Conservation (phyloP, 1,284 basidiomycete genomes). For the Austroboletus novae-zelandiae region DNA sequence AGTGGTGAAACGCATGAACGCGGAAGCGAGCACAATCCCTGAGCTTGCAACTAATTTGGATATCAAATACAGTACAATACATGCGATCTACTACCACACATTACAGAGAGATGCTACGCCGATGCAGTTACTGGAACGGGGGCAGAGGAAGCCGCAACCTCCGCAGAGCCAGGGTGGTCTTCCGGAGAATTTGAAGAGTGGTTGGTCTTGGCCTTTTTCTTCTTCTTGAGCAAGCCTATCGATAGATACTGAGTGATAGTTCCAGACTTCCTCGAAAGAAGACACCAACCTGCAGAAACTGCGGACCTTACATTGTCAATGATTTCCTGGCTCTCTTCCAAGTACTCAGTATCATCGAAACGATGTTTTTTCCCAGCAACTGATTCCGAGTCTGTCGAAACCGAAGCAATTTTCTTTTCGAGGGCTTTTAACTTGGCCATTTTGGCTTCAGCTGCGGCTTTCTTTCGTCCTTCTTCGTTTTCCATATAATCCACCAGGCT, state of each 20-base stretch:
- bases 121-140: conserved; percentile 15
- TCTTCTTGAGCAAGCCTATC: conserved; percentile 77
- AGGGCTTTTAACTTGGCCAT: conserved; percentile 84
- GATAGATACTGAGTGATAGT: conserved; percentile 7
- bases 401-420: conserved; percentile 75
- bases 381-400: conserved; percentile 48
- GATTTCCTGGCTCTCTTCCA: conserved; percentile 91
- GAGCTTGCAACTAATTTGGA: too few species aligned
- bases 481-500: conserved; percentile 91
- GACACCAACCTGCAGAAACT: conserved; percentile 67
- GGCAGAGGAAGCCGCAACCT: neutral
- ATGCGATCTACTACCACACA: neutral
- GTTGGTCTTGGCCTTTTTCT: conserved; percentile 73
- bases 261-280: neutral
- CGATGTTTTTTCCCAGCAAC: conserved; percentile 79
- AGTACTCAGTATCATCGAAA: conserved; percentile 88
- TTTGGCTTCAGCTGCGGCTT: conserved; percentile 77
- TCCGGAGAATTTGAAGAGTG: conserved; percentile 33
- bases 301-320: conserved; percentile 92
- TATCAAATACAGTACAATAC: neutral
- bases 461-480: conserved; percentile 77
- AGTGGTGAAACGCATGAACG: conserved; percentile 13
- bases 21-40: too few species aligned
- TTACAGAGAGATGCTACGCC: conserved; percentile 12
- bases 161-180: conserved; percentile 8